A percentile compares a stretch with the other conserved stretches of the same genome.
phyloP scores from a whole-genome alignment of 176 grass and related monocot species.

The Carex pumila region DNA sequence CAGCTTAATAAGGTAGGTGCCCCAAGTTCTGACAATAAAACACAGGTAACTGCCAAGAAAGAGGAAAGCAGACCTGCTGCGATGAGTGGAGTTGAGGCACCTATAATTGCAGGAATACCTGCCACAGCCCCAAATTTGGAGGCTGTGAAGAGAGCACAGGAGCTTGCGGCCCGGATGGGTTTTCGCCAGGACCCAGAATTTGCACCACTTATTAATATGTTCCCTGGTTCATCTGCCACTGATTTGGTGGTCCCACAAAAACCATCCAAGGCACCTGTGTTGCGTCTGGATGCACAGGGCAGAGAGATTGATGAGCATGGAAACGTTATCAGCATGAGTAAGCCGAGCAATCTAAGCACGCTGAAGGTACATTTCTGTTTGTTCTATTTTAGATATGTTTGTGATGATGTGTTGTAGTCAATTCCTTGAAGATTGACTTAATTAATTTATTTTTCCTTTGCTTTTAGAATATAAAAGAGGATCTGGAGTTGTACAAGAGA shows the following conservation, averaged over 20 bases:
- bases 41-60: constrained; percentile 34
- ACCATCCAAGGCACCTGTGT: constrained; percentile 70
- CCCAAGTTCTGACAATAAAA: constrained; percentile 23
- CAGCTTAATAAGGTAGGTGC: constrained; percentile 76
- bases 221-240: constrained; percentile 57
- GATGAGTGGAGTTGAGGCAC: constrained; percentile 22
- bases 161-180: constrained; percentile 89
- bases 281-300: constrained; percentile 88
- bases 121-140: constrained; percentile 72
- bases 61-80: constrained; percentile 31
- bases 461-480: neutral
- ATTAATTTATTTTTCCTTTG: neutral
- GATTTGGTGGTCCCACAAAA: constrained; percentile 60
- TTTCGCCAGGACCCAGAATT: constrained; percentile 90
- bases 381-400: neutral
- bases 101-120: constrained; percentile 41
- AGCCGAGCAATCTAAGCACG: constrained; percentile 76
- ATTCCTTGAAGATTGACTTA: neutral
- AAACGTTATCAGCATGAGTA: constrained; percentile 66
- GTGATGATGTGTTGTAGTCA: neutral
- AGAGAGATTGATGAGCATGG: constrained; percentile 94
- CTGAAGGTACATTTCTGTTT: constrained; percentile 52
- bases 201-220: constrained; percentile 77
- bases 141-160: constrained; percentile 85
- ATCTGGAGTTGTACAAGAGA: neutral